Base-by-base conservation (phyloP, 108 stramenopile species). In the Cylindrotheca closterium region DNA sequence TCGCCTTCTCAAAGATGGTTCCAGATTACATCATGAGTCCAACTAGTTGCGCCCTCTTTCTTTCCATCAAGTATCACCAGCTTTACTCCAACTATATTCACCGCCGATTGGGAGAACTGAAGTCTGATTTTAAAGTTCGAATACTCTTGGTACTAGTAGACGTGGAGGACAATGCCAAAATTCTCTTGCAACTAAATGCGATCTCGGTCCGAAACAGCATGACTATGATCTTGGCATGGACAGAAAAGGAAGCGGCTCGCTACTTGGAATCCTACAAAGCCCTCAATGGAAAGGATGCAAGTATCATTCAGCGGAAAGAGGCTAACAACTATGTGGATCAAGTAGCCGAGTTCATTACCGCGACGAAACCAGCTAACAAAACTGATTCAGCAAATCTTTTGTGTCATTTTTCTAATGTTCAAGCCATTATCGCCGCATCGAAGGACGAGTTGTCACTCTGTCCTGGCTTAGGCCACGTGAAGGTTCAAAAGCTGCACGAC, bases 201-300 rank as follows among this genome's bases (percentile, higher is more conserved):
- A 42, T 92, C 31, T 84, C 89, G 23, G 86, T 94, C 18, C 30
- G 62, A 21, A 68, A 86, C 55, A 73, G 89, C 54, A 65, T 93
- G 63, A 94, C 94, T 0, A 49, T 96, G 30, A 71, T 98, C 19
- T 67, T 95, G 17, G 84, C 90, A 0, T 96, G 93, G 93, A 85
- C 78, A 21, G 87, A 84, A 54, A 74, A 77, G 58, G 97, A 98
- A 74, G 89, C 88, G 4, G 97, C 94, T 1, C 77, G 97, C 0
- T 97, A 97, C 65, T 58, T 98, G 57, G 97, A 98, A 80, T 93
- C 95, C 22, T 90, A 90, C 72, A 95, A 95, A 73, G 89, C 86
- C 15, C 85, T 92, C 47, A 95, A 98, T 63, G 84, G 92, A 8
- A 95, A 91, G 57, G 88, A 94, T 66, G 79, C 91, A 24, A 74